Base-by-base conservation (phyloP, 345 rosid species). In the Moringa oleifera region DNA sequence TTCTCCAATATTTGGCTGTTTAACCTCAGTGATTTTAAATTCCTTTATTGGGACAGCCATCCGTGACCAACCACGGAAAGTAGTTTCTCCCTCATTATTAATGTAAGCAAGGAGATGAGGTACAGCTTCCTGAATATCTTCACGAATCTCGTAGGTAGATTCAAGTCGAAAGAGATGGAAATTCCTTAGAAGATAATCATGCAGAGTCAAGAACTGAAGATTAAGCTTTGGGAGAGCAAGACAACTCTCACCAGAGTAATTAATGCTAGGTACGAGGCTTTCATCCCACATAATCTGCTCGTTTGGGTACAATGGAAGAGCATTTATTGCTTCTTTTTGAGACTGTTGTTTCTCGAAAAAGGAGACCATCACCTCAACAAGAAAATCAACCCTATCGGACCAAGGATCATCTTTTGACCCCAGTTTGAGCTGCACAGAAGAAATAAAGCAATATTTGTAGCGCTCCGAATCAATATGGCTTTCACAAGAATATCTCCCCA, bases 201-300 rank as follows among this genome's bases (percentile, higher is more conserved):
- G 97, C 51, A 94, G 97, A 17, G 97, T 94, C 75, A 94, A 68
- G 71, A 94, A 90, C 73, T 94, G 99, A 60, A 94, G 80, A 78
- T 94, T 94, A 63, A 94, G 95, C 80, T 94, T 94, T 25, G 99
- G 99, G 71, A 94, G 97, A 62, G 99, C 99, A 67, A 94, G 82
- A 74, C 99, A 94, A 55, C 99, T 96, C 85, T 94, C 99, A 55
- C 99, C 99, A 51, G 99, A 94, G 70, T 90, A 94, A 75, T 94
- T 94, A 65, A 94, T 94, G 80, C 99, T 94, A 3, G 99, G 99
- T 49, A 94, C 96, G 74, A 94, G 78, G 55, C 99, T 94, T 76
- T 94, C 99, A 70, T 94, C 97, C 99, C 99, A 94, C 97, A 94
- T 94, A 63, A 94, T 87, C 75, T 86, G 99, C 85, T 94, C 99